Percentiles rank a stretch among this genome's conserved stretches.
Conservation (phyloP, 1,284 basidiomycete genomes). For the Rhodotorula sp. region DNA sequence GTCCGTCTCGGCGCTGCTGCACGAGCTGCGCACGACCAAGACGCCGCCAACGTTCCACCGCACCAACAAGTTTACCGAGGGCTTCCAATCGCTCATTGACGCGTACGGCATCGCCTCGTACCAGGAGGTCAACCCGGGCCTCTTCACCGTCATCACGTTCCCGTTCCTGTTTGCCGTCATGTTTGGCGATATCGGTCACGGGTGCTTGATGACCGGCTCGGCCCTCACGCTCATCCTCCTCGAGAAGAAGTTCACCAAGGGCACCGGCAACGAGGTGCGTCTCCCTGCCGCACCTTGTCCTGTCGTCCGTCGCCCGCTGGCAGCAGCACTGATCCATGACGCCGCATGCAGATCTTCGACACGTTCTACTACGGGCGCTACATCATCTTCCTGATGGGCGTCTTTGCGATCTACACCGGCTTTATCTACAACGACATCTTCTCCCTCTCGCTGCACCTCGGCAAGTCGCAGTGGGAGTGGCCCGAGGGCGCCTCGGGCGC, state of each 20-base stretch:
- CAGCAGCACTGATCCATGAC: background rate
- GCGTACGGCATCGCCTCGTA: conserved; percentile 94
- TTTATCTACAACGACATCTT: conserved; percentile 99
- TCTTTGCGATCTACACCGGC: conserved; percentile 70
- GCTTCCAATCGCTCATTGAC: conserved; percentile 98
- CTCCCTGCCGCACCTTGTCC: background rate
- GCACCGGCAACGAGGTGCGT: conserved; percentile 71
- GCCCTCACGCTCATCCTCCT: conserved; percentile 81
- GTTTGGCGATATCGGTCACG: conserved; percentile 99
- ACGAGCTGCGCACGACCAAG: conserved; percentile 85
- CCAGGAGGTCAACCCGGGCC: conserved; percentile 95
- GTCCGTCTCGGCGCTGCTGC: conserved; percentile 85
- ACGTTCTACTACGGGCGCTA: conserved; percentile 86
- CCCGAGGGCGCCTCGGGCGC: conserved; percentile 59
- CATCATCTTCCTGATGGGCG: conserved; percentile 98
- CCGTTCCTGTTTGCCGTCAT: conserved; percentile 99
- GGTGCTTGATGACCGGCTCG: conserved; percentile 74
- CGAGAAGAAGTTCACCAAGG: conserved; percentile 77
- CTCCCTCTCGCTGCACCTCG: conserved; percentile 87
- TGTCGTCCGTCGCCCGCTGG: too few species aligned
- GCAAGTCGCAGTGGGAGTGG: conserved; percentile 86
- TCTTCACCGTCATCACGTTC: conserved; percentile 54
- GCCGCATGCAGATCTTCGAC: conserved; percentile 65
- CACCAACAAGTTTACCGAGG: conserved; percentile 95
- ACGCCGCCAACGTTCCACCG: conserved; percentile 94